Evolutionary conservation across 306 rosid genomes (phyloP).

Genomic region (Abrus precatorius): DNA sequence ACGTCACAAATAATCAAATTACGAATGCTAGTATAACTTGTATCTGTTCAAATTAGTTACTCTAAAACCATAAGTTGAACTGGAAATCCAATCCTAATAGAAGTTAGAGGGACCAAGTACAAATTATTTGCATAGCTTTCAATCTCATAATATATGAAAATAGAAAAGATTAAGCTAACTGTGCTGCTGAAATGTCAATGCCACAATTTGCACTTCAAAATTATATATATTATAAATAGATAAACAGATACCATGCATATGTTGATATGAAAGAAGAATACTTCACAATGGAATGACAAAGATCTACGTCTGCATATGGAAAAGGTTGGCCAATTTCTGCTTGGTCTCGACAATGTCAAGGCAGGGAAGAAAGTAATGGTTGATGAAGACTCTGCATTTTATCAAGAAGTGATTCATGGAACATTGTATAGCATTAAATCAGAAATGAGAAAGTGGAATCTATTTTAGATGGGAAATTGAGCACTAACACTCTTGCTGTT

Average conservation of each 20-base stretch:
- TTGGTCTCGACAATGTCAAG: slow-evolving; percentile 58
- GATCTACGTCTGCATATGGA: slow-evolving; percentile 56
- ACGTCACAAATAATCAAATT: background rate
- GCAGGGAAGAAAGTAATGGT: slow-evolving; percentile 51
- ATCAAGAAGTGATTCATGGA: slow-evolving; percentile 60
- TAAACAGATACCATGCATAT: background rate
- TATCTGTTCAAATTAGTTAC: background rate
- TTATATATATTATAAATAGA: background rate
- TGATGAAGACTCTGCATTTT: slow-evolving; percentile 58
- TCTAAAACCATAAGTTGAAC: background rate
- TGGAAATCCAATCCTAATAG: background rate
- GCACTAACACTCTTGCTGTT: slow-evolving; percentile 28
- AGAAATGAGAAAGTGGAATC: slow-evolving; percentile 63
- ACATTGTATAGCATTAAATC: slow-evolving; percentile 53
- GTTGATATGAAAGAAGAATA: background rate
- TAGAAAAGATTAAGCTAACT: background rate
- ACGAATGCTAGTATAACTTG: background rate
- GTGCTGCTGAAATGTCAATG: background rate
- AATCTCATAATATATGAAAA: slow-evolving; percentile 3
- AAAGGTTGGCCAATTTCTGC: slow-evolving; percentile 59
- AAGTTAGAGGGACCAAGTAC: background rate
- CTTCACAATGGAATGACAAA: slow-evolving; percentile 44
- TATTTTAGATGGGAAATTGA: background rate
- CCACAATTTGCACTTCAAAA: background rate
- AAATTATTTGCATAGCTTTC: background rate